Base-by-base conservation (phyloP, 192 early-diverging fungal species). In the Kickxella alabastrina region DNA sequence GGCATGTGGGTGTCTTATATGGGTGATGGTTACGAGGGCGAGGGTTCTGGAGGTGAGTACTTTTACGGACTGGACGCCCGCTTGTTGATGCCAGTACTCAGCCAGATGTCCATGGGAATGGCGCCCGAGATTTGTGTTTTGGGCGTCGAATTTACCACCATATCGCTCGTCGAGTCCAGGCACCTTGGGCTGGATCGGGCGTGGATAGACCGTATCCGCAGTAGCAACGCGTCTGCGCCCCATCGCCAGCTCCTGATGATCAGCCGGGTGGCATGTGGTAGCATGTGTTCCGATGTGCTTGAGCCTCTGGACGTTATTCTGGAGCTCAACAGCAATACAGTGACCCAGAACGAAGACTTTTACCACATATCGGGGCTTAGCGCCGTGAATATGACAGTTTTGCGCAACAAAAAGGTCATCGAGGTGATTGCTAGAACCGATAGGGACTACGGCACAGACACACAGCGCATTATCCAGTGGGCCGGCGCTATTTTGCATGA, bases 401-500 rank as follows among this genome's bases (percentile, higher is more conserved):
- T 97, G 42, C 83, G 93, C 29, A 77, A 89, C 35, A 87, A 86
- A 57, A 39, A 80, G 40, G 90, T 86, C 45, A 22, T 87, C 23
- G 58, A 58, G 0, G 35, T 97, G 18, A 49, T 45, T 2, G 85
- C 93, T 1, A 83, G 83, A 12, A 89, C 87, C 1, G n/a, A n/a
- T n/a, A 80, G 77, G 6, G 62, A 76, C 43, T 54, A 71, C 27
- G 75, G 77, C 6, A 70, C 75, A 35, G 83, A 79, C 19, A 88
- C 83, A 4, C 77, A 75, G 7, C 80, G 84, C 23, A 77, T 92
- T 0, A 64, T 96, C 27, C 70, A 82, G 13, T 96, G 93, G 93
- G 85, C 87, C 23, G 93, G 93, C 10, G 90, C 87, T 0, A 54
- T 85, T n/a, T 79, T 92, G 39, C 87, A 91, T 52, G 78, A 68